Conservation (phyloP, 2,329 filamentous ascomycete genomes). For the Coniella lustricola region DNA sequence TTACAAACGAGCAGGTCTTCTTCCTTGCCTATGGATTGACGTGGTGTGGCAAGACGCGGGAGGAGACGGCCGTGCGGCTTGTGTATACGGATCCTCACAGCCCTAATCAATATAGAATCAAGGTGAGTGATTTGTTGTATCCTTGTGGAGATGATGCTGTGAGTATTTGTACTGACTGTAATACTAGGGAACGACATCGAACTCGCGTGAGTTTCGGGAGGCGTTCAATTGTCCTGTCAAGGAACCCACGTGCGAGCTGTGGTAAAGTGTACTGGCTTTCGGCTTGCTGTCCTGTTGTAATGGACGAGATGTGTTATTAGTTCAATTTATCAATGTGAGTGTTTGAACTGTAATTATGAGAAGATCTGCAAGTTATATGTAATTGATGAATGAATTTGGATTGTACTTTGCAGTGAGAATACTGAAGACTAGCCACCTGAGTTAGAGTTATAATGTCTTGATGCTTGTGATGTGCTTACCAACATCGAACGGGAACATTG, state of each 20-base stretch:
- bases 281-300: too few relatives aligned
- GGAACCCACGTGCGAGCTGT: conserved; percentile 63
- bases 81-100: conserved; percentile 61
- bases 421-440: too few relatives aligned
- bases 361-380: too few relatives aligned
- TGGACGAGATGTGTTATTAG: too few relatives aligned
- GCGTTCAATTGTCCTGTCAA: conserved; percentile 59
- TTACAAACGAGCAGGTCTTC: conserved; percentile 63
- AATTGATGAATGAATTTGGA: too few relatives aligned
- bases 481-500: too few relatives aligned
- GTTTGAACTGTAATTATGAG: too few relatives aligned
- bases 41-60: conserved; percentile 60
- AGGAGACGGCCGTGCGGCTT: conserved; percentile 47
- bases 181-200: conserved; percentile 45
- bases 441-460: too few relatives aligned
- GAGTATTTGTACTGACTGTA: neutral
- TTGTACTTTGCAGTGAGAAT: too few relatives aligned
- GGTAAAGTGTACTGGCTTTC: conserved; percentile 36
- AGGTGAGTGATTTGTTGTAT: conserved; percentile 29
- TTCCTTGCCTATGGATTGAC: conserved; percentile 58
- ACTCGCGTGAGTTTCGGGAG: conserved; percentile 60
- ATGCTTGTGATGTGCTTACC: too few relatives aligned
- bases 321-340: too few relatives aligned
- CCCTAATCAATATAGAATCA: conserved; percentile 53
- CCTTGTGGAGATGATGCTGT: neutral